Evolutionary conservation across 2,329 filamentous ascomycete genomes (phyloP).

Genomic region (Aspergillus hortae): DNA sequence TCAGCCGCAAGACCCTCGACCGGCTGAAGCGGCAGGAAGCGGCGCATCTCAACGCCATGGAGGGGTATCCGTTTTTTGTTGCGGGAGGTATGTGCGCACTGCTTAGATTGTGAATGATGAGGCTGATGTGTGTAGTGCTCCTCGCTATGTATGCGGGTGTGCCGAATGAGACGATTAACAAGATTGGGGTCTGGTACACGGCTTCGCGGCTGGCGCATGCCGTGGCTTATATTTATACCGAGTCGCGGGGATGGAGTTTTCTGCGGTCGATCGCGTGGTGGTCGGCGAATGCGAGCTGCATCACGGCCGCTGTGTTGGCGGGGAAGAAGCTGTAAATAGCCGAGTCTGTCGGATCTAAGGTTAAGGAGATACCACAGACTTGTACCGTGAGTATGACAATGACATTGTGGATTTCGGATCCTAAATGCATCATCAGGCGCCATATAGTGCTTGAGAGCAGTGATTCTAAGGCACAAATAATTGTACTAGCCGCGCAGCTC

Average conservation of each 20-base stretch:
- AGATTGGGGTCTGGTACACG: conserved; percentile 34
- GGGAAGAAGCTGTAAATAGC: conserved; percentile 25
- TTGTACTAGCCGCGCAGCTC: too few relatives aligned
- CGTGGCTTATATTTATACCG: conserved; percentile 31
- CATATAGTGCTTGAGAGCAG: too few relatives aligned
- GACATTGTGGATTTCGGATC: too few relatives aligned
- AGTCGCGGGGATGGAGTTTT: conserved; percentile 26
- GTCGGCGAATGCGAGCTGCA: conserved; percentile 37
- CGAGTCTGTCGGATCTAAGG: background rate
- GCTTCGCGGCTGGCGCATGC: conserved; percentile 32
- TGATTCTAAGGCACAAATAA: too few relatives aligned
- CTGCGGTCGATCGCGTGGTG: conserved; percentile 38
- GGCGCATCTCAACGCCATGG: conserved; percentile 31
- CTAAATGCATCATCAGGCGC: too few relatives aligned
- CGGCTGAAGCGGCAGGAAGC: conserved; percentile 35
- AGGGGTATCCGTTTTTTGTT: conserved; percentile 38
- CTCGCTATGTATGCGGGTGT: conserved; percentile 35
- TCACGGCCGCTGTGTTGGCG: conserved; percentile 35
- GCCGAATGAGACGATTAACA: conserved; percentile 33
- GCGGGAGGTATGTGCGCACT: conserved; percentile 24
- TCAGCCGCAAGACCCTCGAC: conserved; percentile 33
- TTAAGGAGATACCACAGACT: too few relatives aligned
- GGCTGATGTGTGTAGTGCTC: conserved; percentile 20
- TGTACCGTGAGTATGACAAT: too few relatives aligned
- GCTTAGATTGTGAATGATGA: background rate